These are phyloP conservation scores for Phytophthora citricola DNA, from an alignment of 352 stramenopile species.

Conservation along the genomic window DNA sequence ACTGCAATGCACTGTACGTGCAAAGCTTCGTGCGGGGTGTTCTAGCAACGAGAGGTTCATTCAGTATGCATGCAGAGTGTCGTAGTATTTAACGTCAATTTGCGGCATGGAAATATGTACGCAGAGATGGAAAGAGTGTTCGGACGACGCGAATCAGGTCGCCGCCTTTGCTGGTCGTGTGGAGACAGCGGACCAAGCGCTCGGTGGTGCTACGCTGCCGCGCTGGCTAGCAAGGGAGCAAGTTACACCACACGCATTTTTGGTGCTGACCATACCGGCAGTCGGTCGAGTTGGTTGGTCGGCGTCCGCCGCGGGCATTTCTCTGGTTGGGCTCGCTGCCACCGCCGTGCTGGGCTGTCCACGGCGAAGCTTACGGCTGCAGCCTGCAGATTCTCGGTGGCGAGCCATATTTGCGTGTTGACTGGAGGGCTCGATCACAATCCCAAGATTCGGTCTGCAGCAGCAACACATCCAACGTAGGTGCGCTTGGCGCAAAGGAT, in stretches of 20 bases:
- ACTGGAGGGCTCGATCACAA: constrained; percentile 18
- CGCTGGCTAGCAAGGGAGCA: constrained; percentile 1
- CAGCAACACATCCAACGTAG: constrained; percentile 15
- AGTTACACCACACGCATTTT: neutral
- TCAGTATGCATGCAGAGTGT: too few species aligned
- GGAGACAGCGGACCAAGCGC: constrained; percentile 7
- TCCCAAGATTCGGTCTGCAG: constrained; percentile 6
- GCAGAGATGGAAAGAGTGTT: constrained; percentile 1
- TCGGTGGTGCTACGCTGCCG: constrained; percentile 13
- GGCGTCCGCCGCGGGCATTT: constrained; percentile 1
- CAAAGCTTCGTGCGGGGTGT: neutral
- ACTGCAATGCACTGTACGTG: neutral
- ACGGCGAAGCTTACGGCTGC: neutral
- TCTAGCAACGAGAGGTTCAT: neutral
- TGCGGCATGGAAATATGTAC: neutral
- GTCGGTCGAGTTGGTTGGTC: constrained; percentile 1
- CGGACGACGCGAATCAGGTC: constrained; percentile 7
- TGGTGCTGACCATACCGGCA: neutral
- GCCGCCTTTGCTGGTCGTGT: constrained; percentile 9
- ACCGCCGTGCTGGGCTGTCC: constrained; percentile 15
- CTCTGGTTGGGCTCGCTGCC: constrained; percentile 1
- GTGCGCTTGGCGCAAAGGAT: constrained; percentile 2
- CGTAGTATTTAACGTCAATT: too few species aligned
- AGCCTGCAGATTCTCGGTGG: constrained; percentile 4
- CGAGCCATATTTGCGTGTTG: constrained; percentile 18